Evolutionary conservation across 78 protist species (phyloP).

Genomic region (Emiliania huxleyi): DNA sequence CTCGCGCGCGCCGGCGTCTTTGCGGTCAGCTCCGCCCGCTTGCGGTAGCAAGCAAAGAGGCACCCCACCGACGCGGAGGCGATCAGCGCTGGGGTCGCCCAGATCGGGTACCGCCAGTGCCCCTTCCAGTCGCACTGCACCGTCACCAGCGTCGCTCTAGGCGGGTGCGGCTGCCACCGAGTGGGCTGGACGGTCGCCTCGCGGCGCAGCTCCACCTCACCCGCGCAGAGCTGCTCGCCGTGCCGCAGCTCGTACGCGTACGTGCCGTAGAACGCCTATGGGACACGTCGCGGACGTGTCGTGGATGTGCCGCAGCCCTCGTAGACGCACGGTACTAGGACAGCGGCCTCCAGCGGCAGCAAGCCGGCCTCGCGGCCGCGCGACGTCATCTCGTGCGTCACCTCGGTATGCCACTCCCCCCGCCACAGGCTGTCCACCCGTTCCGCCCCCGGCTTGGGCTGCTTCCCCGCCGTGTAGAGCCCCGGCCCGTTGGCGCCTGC

Average conservation of each 20-base stretch:
- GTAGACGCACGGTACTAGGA: too few relatives aligned
- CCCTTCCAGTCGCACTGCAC: neutral
- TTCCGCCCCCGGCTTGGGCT: neutral
- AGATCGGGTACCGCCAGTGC: neutral
- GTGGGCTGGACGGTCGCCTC: neutral
- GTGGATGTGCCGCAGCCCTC: too few relatives aligned
- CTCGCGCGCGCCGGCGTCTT: too few relatives aligned
- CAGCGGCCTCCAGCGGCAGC: too few relatives aligned
- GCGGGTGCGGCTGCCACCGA: neutral
- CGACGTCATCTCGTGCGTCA: neutral
- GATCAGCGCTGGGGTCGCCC: neutral
- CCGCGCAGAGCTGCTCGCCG: neutral
- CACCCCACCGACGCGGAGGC: neutral
- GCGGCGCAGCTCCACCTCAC: neutral
- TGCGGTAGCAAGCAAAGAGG: neutral
- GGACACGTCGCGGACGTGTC: too few relatives aligned
- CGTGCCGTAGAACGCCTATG: neutral
- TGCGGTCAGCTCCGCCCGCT: neutral
- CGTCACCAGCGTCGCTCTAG: neutral
- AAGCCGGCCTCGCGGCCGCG: neutral
- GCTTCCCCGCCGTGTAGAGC: neutral
- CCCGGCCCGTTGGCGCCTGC: neutral
- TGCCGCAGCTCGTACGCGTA: neutral
- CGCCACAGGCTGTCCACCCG: neutral
- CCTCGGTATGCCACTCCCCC: neutral